Evolutionary conservation across 164 flowering plant species (phyloP).

Genomic region (Euptelea pleiosperma): DNA sequence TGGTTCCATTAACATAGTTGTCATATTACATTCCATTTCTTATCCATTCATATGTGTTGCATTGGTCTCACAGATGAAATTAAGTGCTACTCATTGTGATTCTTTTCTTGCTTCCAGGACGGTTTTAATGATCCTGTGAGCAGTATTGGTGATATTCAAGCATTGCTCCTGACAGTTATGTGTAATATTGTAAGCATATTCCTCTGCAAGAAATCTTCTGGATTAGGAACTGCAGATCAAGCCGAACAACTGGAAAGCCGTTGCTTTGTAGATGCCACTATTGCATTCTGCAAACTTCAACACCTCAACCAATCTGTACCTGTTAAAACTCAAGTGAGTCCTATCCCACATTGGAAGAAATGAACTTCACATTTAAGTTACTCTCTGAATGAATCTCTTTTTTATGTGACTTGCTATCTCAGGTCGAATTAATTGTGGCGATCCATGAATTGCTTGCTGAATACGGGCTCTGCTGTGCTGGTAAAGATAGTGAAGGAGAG

Average conservation of each 20-base stretch:
- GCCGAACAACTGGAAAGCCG: constrained; percentile 50
- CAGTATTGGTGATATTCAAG: constrained; percentile 59
- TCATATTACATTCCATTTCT: background rate
- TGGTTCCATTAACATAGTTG: no score
- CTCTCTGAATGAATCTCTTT: constrained; percentile 1
- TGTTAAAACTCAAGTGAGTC: constrained; percentile 68
- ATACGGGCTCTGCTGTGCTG: constrained; percentile 90
- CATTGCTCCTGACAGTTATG: constrained; percentile 65
- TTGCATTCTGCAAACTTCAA: constrained; percentile 83
- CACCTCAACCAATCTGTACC: constrained; percentile 57
- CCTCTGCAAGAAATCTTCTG: constrained; percentile 52
- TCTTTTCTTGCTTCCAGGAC: constrained; percentile 47
- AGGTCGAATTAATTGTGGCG: constrained; percentile 86
- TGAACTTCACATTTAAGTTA: constrained; percentile 1
- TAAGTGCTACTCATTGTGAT: background rate
- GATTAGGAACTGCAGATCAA: constrained; percentile 35
- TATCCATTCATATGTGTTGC: background rate
- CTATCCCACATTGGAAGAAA: constrained; percentile 8
- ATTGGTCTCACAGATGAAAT: background rate
- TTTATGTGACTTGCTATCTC: constrained; percentile 14
- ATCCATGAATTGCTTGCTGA: constrained; percentile 93
- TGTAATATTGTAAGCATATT: constrained; percentile 47
- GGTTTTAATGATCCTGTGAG: constrained; percentile 28
- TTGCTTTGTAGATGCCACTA: constrained; percentile 71
- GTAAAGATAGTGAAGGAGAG: constrained; percentile 66